Base-by-base conservation (phyloP, 495 filamentous ascomycete genomes). In the Tetracladium marchalianum region DNA sequence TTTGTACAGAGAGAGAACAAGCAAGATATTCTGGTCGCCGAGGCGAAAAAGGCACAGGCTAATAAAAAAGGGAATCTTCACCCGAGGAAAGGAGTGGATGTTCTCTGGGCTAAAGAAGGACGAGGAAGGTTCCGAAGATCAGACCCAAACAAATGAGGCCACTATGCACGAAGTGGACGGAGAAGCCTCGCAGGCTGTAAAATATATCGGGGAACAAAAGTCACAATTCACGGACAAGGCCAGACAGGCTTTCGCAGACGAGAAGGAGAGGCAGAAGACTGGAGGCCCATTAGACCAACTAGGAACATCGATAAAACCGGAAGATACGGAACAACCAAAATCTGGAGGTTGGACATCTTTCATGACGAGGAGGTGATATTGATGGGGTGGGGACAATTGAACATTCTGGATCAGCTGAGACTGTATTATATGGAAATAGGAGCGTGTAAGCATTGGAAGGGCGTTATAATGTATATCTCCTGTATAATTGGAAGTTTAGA, bases 1-100 rank as follows among this genome's bases (percentile, higher is more conserved):
- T 67, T 77, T 13, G 50, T 87, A 35, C 78, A 79, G 61, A 74
- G 76, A 49, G 81, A 85, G 44, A 69, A 79, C 17, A 72, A 75
- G 18, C 44, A 58, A 33, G 41, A 51, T 11, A 49, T 43, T 10
- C 35, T 44, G 11, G 9, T 52, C 7, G 44, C 35, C 31, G 64
- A 69, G 41, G 67, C 73, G 22, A 50, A 64, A 31, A 62, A 69
- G 52, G 62, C 63, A 53, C 70, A 70, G 45, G 62, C 60, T 42
- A 62, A 63, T 22, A 47, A 47, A 44, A 57, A 56, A 13, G 22
- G 52, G 57, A 9, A 49, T 52, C 36, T 64, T 73, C 55, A 66
- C 64, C 42, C 55, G 38, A 66, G 36, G 37, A 8, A 51, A 51
- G 46, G 67, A 67, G 7, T 72, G 68, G 49, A 54, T 76, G 13